A percentile compares a stretch with the other conserved stretches of the same genome.
Conservation (phyloP, 768 basidiomycete genomes). For the Nidularia pulvinata region DNA sequence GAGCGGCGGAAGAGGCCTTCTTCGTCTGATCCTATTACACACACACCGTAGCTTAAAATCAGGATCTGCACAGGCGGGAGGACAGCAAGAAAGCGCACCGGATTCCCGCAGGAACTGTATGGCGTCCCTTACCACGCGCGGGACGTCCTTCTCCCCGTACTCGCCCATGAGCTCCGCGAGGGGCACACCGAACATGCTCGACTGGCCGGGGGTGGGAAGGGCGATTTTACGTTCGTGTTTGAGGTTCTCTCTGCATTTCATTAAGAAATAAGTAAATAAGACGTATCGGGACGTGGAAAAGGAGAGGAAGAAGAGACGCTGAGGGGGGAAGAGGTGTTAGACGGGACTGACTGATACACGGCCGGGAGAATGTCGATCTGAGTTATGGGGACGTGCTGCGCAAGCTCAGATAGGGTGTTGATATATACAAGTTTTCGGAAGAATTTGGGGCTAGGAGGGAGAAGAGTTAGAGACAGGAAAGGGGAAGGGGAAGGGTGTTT, state of each 20-base stretch:
- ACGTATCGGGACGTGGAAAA: not conserved
- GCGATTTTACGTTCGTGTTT: conserved; percentile 72
- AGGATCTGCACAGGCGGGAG: conserved; percentile 7
- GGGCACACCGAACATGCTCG: conserved; percentile 78
- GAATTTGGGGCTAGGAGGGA: conserved; percentile 71
- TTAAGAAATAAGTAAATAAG: not conserved
- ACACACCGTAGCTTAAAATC: not conserved
- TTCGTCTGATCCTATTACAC: conserved; percentile 51
- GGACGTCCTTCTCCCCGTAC: conserved; percentile 83
- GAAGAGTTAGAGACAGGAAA: not conserved
- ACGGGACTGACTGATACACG: conserved; percentile 73
- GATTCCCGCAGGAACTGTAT: conserved; percentile 70
- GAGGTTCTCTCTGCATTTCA: conserved; percentile 64
- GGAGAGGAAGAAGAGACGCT: not conserved
- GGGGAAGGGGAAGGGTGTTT: conserved; percentile 1
- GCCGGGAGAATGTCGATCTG: conserved; percentile 86
- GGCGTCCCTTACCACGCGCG: conserved; percentile 78
- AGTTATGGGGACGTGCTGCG: conserved; percentile 75
- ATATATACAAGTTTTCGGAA: conserved; percentile 84
- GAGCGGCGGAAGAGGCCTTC: conserved; percentile 85
- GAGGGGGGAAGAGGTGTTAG: no score
- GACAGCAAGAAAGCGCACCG: conserved; percentile 22
- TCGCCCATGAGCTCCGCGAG: conserved; percentile 85
- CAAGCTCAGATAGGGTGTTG: conserved; percentile 76
- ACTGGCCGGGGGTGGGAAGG: conserved; percentile 59